Base-by-base conservation (phyloP, 2,329 filamentous ascomycete genomes). In the Parastagonospora avenae region DNA sequence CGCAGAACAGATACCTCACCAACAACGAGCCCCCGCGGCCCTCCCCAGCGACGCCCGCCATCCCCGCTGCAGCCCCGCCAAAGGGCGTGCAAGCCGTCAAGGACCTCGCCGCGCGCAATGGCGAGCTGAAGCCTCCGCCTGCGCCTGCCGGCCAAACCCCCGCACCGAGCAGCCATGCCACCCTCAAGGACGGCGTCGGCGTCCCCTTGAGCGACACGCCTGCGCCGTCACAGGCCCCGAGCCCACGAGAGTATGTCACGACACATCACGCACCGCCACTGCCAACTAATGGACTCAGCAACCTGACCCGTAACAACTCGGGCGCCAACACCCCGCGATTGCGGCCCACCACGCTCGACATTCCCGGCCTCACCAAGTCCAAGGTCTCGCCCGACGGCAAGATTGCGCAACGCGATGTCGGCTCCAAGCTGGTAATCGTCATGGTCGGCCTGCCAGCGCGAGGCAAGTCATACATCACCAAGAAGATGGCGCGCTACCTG, bases 381-480 rank as follows among this genome's bases (percentile, higher is more conserved):
- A 91, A 91, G 69, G 91, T 96, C 42, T 99, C 94, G 1, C 94
- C 94, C 8, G 94, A 99, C 74, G 94, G 94, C 61, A 87, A 91
- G 66, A 99, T 99, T 63, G 89, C 94, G 48, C 87, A 93, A 70
- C 85, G 93, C 68, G 94, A 99, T 82, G 90, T 99, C 42, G 94
- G 92, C 42, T 90, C 94, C 35, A 99, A 99, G 80, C 81, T 99
- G 55, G 91, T 97, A 70, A 96, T 99, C 66, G 87, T 99, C 72
- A 99, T 99, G 94, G 94, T 99, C 54, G 94, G 94, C 57, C 79
- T 99, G 64, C 94, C 94, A 2, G 94, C 94, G 8, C 83, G 94
- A 66, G 94, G 94, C 71, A 99, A 99, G 78, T 97, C 92, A 48
- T 99, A 99, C 76, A 96, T 99, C 67, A 97, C 94, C 55, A 97